Evolutionary conservation across 2,329 filamentous ascomycete genomes (phyloP).

Genomic region (Knufia fluminis): DNA sequence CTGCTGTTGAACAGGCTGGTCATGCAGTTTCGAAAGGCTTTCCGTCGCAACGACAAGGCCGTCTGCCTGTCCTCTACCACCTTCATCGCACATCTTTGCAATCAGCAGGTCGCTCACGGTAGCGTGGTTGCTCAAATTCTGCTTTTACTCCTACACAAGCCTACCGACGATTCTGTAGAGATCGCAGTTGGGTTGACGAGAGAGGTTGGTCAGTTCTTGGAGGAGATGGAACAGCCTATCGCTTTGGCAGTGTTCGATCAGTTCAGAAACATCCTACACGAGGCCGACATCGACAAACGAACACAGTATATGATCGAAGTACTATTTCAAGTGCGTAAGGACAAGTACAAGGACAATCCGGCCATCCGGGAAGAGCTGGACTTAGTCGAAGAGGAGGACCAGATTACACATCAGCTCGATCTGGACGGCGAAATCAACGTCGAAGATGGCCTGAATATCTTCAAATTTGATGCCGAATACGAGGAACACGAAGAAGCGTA

Average conservation of each 20-base stretch:
- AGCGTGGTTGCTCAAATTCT: slow-evolving; percentile 88
- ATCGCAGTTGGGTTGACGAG: slow-evolving; percentile 89
- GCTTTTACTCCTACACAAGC: slow-evolving; percentile 83
- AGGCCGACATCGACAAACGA: slow-evolving; percentile 92
- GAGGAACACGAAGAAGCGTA: slow-evolving; percentile 88
- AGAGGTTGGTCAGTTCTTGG: slow-evolving; percentile 86
- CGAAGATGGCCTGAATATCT: slow-evolving; percentile 84
- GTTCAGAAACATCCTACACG: slow-evolving; percentile 88
- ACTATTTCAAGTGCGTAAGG: slow-evolving; percentile 89
- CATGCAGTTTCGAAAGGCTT: slow-evolving; percentile 89
- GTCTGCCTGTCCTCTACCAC: slow-evolving; percentile 89
- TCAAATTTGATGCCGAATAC: slow-evolving; percentile 86
- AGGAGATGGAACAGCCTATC: slow-evolving; percentile 88
- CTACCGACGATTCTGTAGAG: slow-evolving; percentile 94
- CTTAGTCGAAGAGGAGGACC: slow-evolving; percentile 92
- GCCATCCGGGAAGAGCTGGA: slow-evolving; percentile 87
- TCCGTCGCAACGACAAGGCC: slow-evolving; percentile 92
- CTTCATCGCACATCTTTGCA: slow-evolving; percentile 90
- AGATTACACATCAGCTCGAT: slow-evolving; percentile 80
- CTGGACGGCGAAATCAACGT: slow-evolving; percentile 74
- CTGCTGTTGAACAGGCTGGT: slow-evolving; percentile 76
- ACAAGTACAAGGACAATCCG: slow-evolving; percentile 91
- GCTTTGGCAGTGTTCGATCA: slow-evolving; percentile 89
- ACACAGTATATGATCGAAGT: slow-evolving; percentile 99
- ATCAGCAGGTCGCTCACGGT: slow-evolving; percentile 92